Conservation (phyloP, 208 protist genomes). For the Tritrichomonas foetus region DNA sequence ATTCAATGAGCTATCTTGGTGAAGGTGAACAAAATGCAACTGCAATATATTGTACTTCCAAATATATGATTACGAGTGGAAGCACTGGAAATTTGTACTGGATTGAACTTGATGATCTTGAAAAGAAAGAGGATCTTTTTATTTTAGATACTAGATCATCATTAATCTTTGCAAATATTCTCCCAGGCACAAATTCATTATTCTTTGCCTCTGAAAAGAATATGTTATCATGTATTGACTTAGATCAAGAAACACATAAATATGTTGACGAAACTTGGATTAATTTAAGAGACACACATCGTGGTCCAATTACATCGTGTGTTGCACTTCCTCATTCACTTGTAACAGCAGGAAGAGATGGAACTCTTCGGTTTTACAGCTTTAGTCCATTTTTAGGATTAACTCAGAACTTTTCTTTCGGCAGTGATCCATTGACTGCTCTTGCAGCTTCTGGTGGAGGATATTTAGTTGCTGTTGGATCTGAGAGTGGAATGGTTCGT, state of each 20-base stretch:
- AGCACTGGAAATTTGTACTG: neutral
- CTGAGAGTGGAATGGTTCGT: neutral
- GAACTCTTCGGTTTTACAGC: neutral
- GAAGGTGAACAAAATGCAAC: neutral
- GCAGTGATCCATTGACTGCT: neutral
- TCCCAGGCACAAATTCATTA: neutral
- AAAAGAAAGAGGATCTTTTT: neutral
- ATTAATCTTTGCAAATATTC: neutral
- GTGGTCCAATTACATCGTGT: neutral
- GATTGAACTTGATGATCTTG: neutral
- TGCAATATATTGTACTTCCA: neutral
- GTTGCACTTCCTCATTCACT: neutral
- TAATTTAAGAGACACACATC: neutral
- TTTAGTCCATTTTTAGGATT: neutral
- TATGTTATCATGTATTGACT: neutral
- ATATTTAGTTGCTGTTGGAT: neutral
- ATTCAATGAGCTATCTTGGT: neutral
- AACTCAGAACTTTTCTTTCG: neutral
- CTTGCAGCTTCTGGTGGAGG: neutral
- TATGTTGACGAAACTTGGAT: neutral
- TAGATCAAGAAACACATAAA: neutral
- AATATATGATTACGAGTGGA: neutral
- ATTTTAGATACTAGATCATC: neutral
- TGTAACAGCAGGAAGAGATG: constrained; percentile 2
- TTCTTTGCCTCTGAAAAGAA: neutral